Conservation (phyloP, 176 grass and related monocot genomes). For the Eremochloa ophiuroides region DNA sequence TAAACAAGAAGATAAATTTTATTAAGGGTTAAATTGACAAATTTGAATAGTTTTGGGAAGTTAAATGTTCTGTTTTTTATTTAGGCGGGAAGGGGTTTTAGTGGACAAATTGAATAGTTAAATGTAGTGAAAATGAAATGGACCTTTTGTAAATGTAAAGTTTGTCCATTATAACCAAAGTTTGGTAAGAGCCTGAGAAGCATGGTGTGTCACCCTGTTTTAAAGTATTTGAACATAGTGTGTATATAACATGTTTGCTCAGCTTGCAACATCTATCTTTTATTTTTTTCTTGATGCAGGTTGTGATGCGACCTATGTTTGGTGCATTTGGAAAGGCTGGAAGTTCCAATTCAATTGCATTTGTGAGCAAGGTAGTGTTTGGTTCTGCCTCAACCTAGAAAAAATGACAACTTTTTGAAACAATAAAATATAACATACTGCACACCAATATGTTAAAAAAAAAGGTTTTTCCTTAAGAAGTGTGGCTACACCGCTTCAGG, state of each 20-base stretch:
- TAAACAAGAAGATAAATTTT: not conserved
- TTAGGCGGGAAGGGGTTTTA: not conserved
- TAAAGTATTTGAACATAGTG: not conserved
- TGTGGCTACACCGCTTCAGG: not conserved
- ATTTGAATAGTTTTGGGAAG: not conserved
- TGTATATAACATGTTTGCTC: not conserved
- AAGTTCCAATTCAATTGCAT: conserved; percentile 84
- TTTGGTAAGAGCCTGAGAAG: not conserved
- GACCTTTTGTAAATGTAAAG: not conserved
- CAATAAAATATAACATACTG: not conserved
- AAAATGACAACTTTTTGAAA: not conserved
- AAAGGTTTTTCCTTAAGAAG: not conserved
- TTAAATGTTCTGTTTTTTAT: not conserved
- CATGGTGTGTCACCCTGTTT: not conserved
- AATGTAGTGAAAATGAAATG: not conserved
- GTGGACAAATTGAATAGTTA: not conserved
- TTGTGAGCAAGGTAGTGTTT: conserved; percentile 85
- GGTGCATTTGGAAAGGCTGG: conserved; percentile 86
- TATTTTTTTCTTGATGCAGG: conserved; percentile 52
- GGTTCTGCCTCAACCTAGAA: not conserved
- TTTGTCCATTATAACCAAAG: not conserved
- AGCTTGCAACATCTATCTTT: not conserved
- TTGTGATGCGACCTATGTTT: conserved; percentile 96
- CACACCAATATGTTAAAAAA: not conserved
- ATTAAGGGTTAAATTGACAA: not conserved